These are phyloP conservation scores for Oryza rufipogon DNA, from an alignment of 176 grass and related monocot species.

Conservation along the genomic window DNA sequence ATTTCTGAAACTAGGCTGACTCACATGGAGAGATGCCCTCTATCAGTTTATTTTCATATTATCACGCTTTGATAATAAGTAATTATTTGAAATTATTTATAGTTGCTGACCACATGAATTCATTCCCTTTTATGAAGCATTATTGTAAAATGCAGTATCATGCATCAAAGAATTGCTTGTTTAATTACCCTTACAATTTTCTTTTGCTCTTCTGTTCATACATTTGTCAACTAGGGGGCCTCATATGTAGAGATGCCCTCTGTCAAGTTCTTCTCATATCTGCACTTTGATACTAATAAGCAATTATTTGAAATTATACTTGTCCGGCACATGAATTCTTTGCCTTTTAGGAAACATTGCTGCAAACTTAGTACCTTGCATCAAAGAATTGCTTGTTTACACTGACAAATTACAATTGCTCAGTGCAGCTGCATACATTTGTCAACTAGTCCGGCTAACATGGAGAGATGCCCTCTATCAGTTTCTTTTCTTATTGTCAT, in stretches of 20 bases:
- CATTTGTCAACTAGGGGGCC: background rate
- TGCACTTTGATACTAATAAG: background rate
- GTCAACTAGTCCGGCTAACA: background rate
- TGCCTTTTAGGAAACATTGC: background rate
- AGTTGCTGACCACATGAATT: background rate
- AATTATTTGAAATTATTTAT: slow-evolving; percentile 1
- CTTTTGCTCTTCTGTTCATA: background rate
- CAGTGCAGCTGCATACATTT: background rate
- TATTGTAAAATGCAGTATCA: background rate
- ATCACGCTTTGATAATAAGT: background rate
- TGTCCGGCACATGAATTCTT: background rate
- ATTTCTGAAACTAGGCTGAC: background rate
- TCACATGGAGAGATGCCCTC: background rate
- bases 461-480: slow-evolving; percentile 24
- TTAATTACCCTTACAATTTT: background rate
- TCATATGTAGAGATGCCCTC: background rate
- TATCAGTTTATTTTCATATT: background rate
- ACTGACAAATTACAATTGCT: background rate
- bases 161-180: background rate
- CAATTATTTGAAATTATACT: background rate
- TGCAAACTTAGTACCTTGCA: background rate
- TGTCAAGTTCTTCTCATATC: background rate
- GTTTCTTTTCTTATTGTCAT: background rate
- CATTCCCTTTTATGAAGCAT: background rate
- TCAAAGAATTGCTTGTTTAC: slow-evolving; percentile 1